Conservation (phyloP, 345 rosid species). For the Cardamine occulta region DNA sequence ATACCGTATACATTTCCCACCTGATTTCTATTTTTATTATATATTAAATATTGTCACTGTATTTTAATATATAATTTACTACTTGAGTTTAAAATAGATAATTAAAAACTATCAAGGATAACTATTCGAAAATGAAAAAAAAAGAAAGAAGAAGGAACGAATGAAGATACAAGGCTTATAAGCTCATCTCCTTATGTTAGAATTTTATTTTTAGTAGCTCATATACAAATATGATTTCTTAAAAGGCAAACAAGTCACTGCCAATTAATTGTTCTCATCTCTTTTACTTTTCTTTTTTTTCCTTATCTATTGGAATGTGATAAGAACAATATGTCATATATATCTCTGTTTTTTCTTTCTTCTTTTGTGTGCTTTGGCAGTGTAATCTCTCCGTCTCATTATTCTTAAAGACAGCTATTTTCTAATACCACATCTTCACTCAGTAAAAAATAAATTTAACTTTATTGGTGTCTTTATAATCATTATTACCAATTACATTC, state of each 20-base stretch:
- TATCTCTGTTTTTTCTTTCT: neutral
- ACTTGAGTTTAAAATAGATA: neutral
- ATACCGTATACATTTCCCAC: neutral
- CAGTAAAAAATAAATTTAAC: neutral
- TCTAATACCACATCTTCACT: neutral
- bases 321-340: conserved; percentile 36
- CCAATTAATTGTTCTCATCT: conserved; percentile 37
- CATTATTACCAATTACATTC: neutral
- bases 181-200: conserved; percentile 35
- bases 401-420: neutral
- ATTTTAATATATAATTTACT: neutral
- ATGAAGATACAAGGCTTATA: conserved; percentile 11
- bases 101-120: neutral
- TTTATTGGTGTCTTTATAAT: conserved; percentile 1
- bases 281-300: neutral
- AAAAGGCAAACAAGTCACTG: conserved; percentile 33
- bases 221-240: conserved; percentile 11
- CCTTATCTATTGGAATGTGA: conserved; percentile 23
- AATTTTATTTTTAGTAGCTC: conserved; percentile 22
- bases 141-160: neutral
- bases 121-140: neutral
- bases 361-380: neutral
- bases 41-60: too few species aligned
- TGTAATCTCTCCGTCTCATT: neutral
- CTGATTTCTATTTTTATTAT: neutral